Evolutionary conservation across 805 yeast species (phyloP).

Genomic region (Kodamaea neixiangensis): DNA sequence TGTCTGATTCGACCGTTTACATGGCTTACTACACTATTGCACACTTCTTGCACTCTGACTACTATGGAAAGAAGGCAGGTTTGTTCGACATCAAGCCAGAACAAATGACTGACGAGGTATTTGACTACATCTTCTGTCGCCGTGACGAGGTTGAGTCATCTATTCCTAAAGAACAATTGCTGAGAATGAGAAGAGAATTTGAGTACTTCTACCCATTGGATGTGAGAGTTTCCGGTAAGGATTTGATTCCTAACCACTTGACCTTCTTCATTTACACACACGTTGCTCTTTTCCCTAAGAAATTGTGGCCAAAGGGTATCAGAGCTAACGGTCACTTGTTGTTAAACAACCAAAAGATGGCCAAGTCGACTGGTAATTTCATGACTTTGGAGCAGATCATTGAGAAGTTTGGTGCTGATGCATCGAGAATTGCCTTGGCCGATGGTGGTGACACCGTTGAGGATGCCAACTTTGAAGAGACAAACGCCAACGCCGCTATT

Average conservation of each 20-base stretch:
- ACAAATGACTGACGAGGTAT: constrained; percentile 89
- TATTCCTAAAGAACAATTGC: constrained; percentile 67
- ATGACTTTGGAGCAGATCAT: constrained; percentile 84
- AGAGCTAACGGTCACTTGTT: constrained; percentile 95
- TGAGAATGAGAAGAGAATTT: constrained; percentile 84
- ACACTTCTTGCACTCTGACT: constrained; percentile 83
- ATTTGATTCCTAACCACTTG: constrained; percentile 94
- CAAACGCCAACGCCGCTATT: constrained; percentile 96
- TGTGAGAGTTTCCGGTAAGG: constrained; percentile 91
- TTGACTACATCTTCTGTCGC: constrained; percentile 84
- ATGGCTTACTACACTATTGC: constrained; percentile 92
- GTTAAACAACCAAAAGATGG: constrained; percentile 96
- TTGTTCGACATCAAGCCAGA: constrained; percentile 73
- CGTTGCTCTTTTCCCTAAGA: constrained; percentile 88
- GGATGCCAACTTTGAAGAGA: constrained; percentile 97
- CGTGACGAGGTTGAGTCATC: constrained; percentile 56
- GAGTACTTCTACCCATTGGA: constrained; percentile 97
- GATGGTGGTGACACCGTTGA: constrained; percentile 98
- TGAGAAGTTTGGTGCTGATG: constrained; percentile 94
- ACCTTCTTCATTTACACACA: constrained; percentile 93
- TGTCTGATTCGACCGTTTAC: constrained; percentile 94
- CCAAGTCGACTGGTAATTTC: constrained; percentile 96
- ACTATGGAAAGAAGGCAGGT: constrained; percentile 77
- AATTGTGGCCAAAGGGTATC: constrained; percentile 91
- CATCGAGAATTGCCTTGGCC: constrained; percentile 94